A percentile compares a stretch with the other conserved stretches of the same genome.
These are phyloP conservation scores for Nadsonia fulvescens DNA, from an alignment of 805 yeast species.

Conservation along the genomic window DNA sequence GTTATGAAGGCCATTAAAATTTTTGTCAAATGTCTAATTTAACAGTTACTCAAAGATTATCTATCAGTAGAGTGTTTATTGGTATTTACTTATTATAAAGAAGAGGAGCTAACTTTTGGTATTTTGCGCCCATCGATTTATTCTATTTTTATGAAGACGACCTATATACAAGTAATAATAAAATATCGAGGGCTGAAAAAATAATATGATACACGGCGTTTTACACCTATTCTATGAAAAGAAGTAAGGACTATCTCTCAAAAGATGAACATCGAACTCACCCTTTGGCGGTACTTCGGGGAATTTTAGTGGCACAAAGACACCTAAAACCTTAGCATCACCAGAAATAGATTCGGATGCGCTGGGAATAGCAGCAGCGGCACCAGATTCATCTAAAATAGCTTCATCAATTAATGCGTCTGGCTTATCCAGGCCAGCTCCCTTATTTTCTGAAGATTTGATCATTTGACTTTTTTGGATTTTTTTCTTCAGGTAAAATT, in stretches of 20 bases:
- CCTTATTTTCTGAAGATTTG: constrained; percentile 18
- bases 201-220: constrained; percentile 3
- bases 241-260: constrained; percentile 64
- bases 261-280: constrained; percentile 58
- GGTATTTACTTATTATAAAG: no score
- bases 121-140: constrained; percentile 1
- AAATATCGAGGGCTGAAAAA: not conserved
- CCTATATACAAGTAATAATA: not conserved
- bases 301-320: constrained; percentile 49
- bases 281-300: constrained; percentile 70
- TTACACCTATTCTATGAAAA: constrained; percentile 27
- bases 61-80: no score
- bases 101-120: constrained; percentile 10
- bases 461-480: no score
- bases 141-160: not conserved
- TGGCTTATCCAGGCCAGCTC: constrained; percentile 16
- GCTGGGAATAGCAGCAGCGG: constrained; percentile 1
- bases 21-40: no score
- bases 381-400: constrained; percentile 10
- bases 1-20: no score
- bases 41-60: no score
- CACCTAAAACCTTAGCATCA: no score
- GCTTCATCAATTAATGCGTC: constrained; percentile 8
- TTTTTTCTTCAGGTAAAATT: no score
- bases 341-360: no score